Evolutionary conservation across 805 yeast species (phyloP).

Genomic region (Lipomyces starkeyi): DNA sequence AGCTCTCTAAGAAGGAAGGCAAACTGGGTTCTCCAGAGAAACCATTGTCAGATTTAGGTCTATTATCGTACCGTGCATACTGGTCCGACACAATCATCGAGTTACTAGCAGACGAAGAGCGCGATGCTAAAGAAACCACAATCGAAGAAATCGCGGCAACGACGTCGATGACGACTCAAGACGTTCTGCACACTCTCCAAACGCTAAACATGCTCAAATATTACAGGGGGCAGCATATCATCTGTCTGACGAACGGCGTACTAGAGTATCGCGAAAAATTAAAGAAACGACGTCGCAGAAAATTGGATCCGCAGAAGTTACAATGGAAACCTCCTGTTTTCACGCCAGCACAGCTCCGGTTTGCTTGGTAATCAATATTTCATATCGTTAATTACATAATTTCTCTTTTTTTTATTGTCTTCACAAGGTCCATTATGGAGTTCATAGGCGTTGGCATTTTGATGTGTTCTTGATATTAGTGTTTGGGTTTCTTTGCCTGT

Average conservation of each 20-base stretch:
- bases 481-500: not conserved
- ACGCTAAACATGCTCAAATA: conserved; percentile 88
- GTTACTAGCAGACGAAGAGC: conserved; percentile 54
- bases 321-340: conserved; percentile 93
- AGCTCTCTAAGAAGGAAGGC: conserved; percentile 82
- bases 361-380: conserved; percentile 74
- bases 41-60: conserved; percentile 93
- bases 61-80: conserved; percentile 89
- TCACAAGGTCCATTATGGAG: not conserved
- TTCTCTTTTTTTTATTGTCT: not conserved
- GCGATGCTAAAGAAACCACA: conserved; percentile 52
- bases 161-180: conserved; percentile 96
- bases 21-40: conserved; percentile 97
- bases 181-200: conserved; percentile 90
- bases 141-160: conserved; percentile 87
- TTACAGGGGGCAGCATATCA: conserved; percentile 93
- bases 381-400: not conserved
- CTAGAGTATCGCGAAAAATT: conserved; percentile 73
- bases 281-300: conserved; percentile 71
- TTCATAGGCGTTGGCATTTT: not conserved
- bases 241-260: conserved; percentile 83
- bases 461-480: not conserved
- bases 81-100: conserved; percentile 92
- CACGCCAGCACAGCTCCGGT: conserved; percentile 93
- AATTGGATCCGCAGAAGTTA: conserved; percentile 70